These are phyloP conservation scores for Malus hybrid DNA, from an alignment of 331 rosid genomes.

Conservation along the genomic window DNA sequence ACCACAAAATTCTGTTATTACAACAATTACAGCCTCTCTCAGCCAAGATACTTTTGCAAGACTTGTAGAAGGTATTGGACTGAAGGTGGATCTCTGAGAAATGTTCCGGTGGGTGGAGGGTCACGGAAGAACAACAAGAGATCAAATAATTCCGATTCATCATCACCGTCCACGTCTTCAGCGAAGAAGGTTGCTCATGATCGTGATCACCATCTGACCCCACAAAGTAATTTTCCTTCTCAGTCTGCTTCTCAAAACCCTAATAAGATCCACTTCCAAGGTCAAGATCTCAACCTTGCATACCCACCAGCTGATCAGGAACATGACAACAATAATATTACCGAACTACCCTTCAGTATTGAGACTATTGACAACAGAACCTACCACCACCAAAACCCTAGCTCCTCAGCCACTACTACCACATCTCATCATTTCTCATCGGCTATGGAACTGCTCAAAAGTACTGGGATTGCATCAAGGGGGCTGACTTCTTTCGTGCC, in stretches of 20 bases:
- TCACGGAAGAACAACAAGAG: constrained; percentile 76
- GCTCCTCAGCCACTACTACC: constrained; percentile 19
- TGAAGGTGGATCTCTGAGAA: constrained; percentile 82
- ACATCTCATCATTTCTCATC: constrained; percentile 30
- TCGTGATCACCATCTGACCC: constrained; percentile 20
- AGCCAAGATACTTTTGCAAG: constrained; percentile 89
- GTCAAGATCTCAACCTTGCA: constrained; percentile 83
- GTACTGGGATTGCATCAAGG: constrained; percentile 52
- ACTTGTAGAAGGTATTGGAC: constrained; percentile 95
- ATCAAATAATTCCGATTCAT: constrained; percentile 8
- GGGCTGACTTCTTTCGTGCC: constrained; percentile 63
- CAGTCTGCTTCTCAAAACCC: constrained; percentile 60
- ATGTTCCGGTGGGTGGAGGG: constrained; percentile 91
- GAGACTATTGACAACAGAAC: constrained; percentile 5
- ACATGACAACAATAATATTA: constrained; percentile 27
- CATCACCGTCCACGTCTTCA: constrained; percentile 24
- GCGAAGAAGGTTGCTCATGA: constrained; percentile 35
- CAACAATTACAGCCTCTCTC: constrained; percentile 75
- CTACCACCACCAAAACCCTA: constrained; percentile 22
- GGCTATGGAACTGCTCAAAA: constrained; percentile 58
- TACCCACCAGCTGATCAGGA: constrained; percentile 49
- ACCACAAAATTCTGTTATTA: constrained; percentile 94
- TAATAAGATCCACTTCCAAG: constrained; percentile 57
- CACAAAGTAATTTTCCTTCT: constrained; percentile 23
- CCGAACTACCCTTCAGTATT: constrained; percentile 25